Conservation (phyloP, 805 yeast species). For the Lipomyces spencermartinsiae region DNA sequence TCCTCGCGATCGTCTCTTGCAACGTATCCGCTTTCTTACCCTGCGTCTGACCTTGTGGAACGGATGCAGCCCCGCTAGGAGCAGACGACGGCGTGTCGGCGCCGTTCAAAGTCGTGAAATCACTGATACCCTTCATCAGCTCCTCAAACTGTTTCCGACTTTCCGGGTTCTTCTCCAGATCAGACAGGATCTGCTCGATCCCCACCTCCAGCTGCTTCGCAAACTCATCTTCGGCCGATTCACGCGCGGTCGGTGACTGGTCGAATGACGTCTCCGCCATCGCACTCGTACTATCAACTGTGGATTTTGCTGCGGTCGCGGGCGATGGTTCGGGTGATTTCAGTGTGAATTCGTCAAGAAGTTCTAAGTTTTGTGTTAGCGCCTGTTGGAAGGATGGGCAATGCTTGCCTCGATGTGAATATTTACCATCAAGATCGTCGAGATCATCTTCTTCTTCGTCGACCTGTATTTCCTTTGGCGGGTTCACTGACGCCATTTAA, state of each 20-base stretch:
- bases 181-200: constrained; percentile 54
- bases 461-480: background rate
- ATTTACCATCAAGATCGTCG: constrained; percentile 1
- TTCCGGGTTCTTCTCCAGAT: constrained; percentile 59
- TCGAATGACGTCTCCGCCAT: background rate
- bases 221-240: constrained; percentile 45
- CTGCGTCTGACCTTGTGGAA: constrained; percentile 38
- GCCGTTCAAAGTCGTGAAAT: constrained; percentile 12
- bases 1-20: constrained; percentile 76
- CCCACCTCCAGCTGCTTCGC: constrained; percentile 50
- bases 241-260: background rate
- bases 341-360: constrained; percentile 73
- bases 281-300: background rate
- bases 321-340: constrained; percentile 7
- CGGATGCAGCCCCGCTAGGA: constrained; percentile 7
- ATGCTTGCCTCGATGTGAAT: background rate
- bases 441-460: background rate
- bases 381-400: background rate
- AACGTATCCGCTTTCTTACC: constrained; percentile 47
- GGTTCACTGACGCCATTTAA: background rate
- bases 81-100: background rate
- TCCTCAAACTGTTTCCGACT: constrained; percentile 58
- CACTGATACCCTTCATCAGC: constrained; percentile 47
- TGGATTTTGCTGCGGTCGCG: constrained; percentile 5
- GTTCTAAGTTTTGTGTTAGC: constrained; percentile 50